phyloP scores from a whole-genome alignment of 2,329 filamentous ascomycete species.

The Fusarium udum region DNA sequence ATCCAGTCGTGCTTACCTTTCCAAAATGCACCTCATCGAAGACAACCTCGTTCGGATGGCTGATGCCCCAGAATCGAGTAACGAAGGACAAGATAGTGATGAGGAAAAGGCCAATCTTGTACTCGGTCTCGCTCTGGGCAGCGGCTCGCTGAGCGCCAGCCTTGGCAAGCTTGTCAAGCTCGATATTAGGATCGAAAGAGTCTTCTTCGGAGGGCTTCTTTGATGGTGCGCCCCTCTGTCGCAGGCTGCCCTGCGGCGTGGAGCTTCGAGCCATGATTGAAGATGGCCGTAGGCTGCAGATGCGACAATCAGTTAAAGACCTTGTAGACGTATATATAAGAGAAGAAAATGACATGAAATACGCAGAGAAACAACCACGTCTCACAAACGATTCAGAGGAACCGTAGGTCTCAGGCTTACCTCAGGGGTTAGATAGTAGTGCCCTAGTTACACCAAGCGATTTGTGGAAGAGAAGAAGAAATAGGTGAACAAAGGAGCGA shows the following conservation, averaged over 20 bases:
- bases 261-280: constrained; percentile 58
- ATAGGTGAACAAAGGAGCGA: constrained; percentile 39
- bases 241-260: constrained; percentile 66
- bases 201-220: constrained; percentile 58
- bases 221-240: constrained; percentile 64
- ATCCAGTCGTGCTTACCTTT: constrained; percentile 72
- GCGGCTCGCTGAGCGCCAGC: constrained; percentile 47
- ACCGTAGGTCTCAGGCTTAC: constrained; percentile 36
- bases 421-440: constrained; percentile 33
- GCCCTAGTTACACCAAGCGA: constrained; percentile 17
- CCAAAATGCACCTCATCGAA: constrained; percentile 99
- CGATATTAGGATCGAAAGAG: constrained; percentile 53
- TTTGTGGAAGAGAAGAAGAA: constrained; percentile 17
- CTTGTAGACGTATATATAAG: not conserved
- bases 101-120: constrained; percentile 79
- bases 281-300: constrained; percentile 20
- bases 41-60: constrained; percentile 93
- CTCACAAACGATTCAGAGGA: constrained; percentile 23
- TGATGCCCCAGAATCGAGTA: constrained; percentile 96
- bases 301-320: constrained; percentile 28
- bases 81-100: constrained; percentile 87
- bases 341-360: not conserved
- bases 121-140: constrained; percentile 76
- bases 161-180: constrained; percentile 61
- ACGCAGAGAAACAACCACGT: constrained; percentile 13